Conservation (phyloP, 2,329 filamentous ascomycete genomes). For the Mycogone perniciosa region DNA sequence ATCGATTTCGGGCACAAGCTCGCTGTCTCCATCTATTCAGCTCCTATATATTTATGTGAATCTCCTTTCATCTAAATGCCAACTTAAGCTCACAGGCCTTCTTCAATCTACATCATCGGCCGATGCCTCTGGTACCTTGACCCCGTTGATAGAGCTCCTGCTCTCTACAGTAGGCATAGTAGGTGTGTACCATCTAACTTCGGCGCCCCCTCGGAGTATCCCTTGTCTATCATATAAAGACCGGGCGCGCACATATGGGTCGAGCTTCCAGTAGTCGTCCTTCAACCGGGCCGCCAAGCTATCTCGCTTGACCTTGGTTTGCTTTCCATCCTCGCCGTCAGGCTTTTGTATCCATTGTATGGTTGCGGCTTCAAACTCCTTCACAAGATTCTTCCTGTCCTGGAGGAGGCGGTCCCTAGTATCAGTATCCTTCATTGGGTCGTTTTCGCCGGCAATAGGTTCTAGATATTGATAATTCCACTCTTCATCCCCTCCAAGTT, state of each 20-base stretch:
- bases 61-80: conserved; percentile 2
- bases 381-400: conserved; percentile 59
- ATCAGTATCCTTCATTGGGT: conserved; percentile 58
- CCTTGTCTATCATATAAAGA: conserved; percentile 81
- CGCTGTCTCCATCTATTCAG: not conserved
- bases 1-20: not conserved
- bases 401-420: conserved; percentile 58
- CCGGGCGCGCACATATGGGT: conserved; percentile 78
- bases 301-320: conserved; percentile 52
- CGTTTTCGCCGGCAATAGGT: conserved; percentile 69
- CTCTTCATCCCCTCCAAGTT: conserved; percentile 79
- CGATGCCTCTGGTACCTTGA: conserved; percentile 4
- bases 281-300: conserved; percentile 57
- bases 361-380: conserved; percentile 68
- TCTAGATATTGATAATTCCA: conserved; percentile 82
- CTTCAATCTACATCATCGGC: conserved; percentile 10
- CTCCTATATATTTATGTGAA: not conserved
- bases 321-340: conserved; percentile 37
- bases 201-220: conserved; percentile 60
- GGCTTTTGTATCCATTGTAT: conserved; percentile 60
- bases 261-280: conserved; percentile 80
- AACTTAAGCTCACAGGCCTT: not conserved
- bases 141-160: not conserved
- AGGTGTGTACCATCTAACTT: conserved; percentile 40
- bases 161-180: not conserved